These are phyloP conservation scores for Penicillium parvum DNA, from an alignment of 495 filamentous ascomycete species.

Conservation along the genomic window DNA sequence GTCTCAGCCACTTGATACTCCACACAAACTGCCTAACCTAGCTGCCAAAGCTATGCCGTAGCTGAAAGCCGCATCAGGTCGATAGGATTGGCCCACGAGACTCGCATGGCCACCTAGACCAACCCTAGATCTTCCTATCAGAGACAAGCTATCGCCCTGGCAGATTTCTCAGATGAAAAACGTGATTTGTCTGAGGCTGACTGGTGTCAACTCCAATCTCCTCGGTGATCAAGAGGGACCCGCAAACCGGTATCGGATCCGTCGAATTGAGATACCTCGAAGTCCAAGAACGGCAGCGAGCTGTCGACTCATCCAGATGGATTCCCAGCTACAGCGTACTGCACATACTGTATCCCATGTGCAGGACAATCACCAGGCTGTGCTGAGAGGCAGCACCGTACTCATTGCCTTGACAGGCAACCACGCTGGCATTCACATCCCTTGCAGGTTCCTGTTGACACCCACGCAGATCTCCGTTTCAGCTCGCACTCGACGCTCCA, in stretches of 20 bases:
- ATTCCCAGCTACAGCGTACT: neutral
- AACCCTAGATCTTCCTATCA: neutral
- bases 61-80: neutral
- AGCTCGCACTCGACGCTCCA: neutral
- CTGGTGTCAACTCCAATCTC: neutral
- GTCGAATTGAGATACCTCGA: neutral
- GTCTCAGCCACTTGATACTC: too few species aligned
- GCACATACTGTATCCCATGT: too few species aligned
- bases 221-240: neutral
- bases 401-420: neutral
- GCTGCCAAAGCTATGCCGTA: neutral
- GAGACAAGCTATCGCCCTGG: neutral
- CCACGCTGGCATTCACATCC: neutral
- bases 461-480: neutral
- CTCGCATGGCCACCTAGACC: neutral
- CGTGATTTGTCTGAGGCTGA: neutral
- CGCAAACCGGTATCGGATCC: neutral
- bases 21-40: too few species aligned
- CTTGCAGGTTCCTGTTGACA: neutral
- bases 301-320: neutral
- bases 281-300: neutral
- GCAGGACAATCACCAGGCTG: too few species aligned
- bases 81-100: neutral
- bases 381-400: too few species aligned
- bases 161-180: neutral